Base-by-base conservation (phyloP, 1,139 yeast species). In the Suhomyces kunorum region DNA sequence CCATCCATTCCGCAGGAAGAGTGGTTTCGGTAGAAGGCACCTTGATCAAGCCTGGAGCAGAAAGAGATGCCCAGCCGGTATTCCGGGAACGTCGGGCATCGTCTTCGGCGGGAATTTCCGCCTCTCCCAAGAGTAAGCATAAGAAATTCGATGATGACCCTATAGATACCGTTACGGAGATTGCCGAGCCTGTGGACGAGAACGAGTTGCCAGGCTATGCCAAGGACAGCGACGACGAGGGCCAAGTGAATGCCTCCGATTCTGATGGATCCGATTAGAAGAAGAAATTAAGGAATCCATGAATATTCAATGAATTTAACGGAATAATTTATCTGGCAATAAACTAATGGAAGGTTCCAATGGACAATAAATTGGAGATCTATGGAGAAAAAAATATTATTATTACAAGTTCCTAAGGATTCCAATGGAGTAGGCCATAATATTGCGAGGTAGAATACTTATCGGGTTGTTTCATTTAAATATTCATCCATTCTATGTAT, bases 11-110 rank as follows among this genome's bases (percentile, higher is more conserved):
- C 13, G 77, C 90, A 4, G 95, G 96, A 12, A 81, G 82, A 60
- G 83, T 88, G 43, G 81, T 89, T 14, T 83, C 94, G 6, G 76
- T 90, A 12, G 95, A 88, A 48, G 98, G 98, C 12, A 82, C 96
- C 0, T 70, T 90, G 47, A 63, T 87, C 31, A 59, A 69, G 47
- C 84, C 86, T 3, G 83, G 81, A n/a, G 63, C 69, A 31, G 83
- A 80, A 48, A 64, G 63, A 44, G 85, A 76, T 43, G 68, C 76
- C 12, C 78, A 76, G 54, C 83, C 84, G 1, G 74, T 78, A 3
- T 64, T 53, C 32, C 59, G 63, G 50, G 66, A 63, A 43, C 60
- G 66, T 40, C 59, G 66, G 32, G 41, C 61, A 4, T 54, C 65
- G 1, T 35, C 38, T 35, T 36, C 53, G 8, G 38, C 44, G 17